phyloP scores from a whole-genome alignment of 495 filamentous ascomycete genomes.

The Trichoderma gamsii region DNA sequence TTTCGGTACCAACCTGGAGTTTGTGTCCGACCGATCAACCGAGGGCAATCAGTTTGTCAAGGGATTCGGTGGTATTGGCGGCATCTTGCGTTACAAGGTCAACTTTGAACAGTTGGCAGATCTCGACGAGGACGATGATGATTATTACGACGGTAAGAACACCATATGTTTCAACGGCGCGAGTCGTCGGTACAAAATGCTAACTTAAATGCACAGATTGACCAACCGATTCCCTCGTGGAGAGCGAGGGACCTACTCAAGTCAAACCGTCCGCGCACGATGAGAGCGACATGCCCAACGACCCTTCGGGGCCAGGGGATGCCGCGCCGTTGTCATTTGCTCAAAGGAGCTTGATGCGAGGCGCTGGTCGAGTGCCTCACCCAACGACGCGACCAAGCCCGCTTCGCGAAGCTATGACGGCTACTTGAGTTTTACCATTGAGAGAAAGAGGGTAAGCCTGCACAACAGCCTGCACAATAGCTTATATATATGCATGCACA shows the following conservation, averaged over 20 bases:
- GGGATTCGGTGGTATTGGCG: conserved; percentile 96
- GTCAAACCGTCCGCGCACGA: conserved; percentile 55
- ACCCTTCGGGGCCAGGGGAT: conserved; percentile 35
- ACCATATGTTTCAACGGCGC: background rate
- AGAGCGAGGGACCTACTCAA: conserved; percentile 79
- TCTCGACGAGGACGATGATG: conserved; percentile 93
- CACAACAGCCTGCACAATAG: background rate
- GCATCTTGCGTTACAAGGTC: conserved; percentile 96
- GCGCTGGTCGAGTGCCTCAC: conserved; percentile 35
- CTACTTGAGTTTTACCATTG: conserved; percentile 43
- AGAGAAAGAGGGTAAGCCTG: conserved; percentile 15
- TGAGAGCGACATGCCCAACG: conserved; percentile 33
- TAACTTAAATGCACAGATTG: conserved; percentile 57
- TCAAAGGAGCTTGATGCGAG: conserved; percentile 28
- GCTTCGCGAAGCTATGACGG: conserved; percentile 54
- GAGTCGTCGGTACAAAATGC: background rate
- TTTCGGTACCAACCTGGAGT: conserved; percentile 93
- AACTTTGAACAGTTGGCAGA: conserved; percentile 99
- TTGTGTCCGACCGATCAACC: conserved; percentile 91
- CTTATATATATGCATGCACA: background rate
- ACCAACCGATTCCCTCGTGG: conserved; percentile 85
- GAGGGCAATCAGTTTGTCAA: conserved; percentile 99
- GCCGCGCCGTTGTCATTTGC: conserved; percentile 27
- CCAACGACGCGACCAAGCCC: conserved; percentile 49
- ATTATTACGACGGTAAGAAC: conserved; percentile 71